Percentiles rank a stretch among this genome's conserved stretches.
phyloP scores from a whole-genome alignment of 495 filamentous ascomycete genomes.

The Tuber microsphaerosporum region DNA sequence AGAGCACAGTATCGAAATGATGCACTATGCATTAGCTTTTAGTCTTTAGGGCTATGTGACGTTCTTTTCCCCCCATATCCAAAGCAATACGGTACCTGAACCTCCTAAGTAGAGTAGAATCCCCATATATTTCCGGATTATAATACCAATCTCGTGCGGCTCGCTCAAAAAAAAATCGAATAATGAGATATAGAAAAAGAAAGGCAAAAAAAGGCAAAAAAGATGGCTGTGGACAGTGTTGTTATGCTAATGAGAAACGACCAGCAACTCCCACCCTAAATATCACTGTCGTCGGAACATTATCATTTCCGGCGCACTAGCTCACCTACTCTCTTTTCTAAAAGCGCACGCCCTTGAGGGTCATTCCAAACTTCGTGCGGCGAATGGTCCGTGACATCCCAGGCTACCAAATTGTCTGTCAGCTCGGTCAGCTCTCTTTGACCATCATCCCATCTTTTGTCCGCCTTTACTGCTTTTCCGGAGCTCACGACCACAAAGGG shows the following conservation, averaged over 20 bases:
- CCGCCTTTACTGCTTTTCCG: constrained; percentile 51
- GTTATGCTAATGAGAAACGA: not conserved
- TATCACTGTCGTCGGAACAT: too few species aligned
- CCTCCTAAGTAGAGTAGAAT: not conserved
- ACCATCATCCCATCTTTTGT: constrained; percentile 64
- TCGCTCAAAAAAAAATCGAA: not conserved
- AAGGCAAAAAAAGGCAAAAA: not conserved
- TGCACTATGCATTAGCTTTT: not conserved
- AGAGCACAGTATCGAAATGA: not conserved
- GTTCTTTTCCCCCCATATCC: not conserved
- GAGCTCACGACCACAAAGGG: constrained; percentile 78
- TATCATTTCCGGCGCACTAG: constrained; percentile 46
- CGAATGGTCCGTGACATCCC: constrained; percentile 79
- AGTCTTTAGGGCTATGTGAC: not conserved
- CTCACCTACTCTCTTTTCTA: constrained; percentile 62
- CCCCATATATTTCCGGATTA: not conserved
- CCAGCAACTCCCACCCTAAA: not conserved
- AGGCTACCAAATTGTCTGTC: constrained; percentile 66
- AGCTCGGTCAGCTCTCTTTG: constrained; percentile 77
- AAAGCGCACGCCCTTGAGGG: constrained; percentile 56
- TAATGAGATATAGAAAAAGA: not conserved
- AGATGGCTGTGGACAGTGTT: not conserved
- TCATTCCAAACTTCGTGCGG: constrained; percentile 82
- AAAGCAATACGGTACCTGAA: not conserved
- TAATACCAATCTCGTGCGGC: not conserved